Percentiles rank a stretch among this genome's conserved stretches.
Conservation (phyloP, 1,284 basidiomycete genomes). For the Puccinia triticina region DNA sequence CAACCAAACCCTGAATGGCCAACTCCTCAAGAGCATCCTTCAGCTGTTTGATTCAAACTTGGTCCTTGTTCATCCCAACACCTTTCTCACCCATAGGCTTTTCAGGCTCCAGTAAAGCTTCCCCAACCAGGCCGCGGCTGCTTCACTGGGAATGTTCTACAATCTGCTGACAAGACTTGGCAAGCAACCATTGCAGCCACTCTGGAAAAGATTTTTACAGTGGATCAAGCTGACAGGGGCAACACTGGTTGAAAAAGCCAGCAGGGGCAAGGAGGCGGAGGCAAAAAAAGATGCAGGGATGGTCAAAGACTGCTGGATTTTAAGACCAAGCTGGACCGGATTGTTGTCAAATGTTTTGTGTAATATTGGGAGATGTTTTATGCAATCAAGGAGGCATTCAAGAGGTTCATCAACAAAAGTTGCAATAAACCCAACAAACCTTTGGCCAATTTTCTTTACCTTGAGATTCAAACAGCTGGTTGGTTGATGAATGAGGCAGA, state of each 20-base stretch:
- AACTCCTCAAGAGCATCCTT: neutral
- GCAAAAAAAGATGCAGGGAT: conserved; percentile 28
- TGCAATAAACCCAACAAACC: conserved; percentile 89
- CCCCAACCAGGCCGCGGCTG: conserved; percentile 5
- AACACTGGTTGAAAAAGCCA: neutral
- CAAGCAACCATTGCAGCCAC: neutral
- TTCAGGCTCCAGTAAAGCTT: neutral
- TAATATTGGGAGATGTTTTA: conserved; percentile 59
- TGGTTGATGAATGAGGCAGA: conserved; percentile 71
- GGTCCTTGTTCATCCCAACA: conserved; percentile 20
- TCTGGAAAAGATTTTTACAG: neutral
- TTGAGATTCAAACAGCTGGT: conserved; percentile 81
- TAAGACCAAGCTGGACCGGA: conserved; percentile 21
- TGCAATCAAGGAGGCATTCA: conserved; percentile 71
- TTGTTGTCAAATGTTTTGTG: conserved; percentile 26
- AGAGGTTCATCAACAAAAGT: conserved; percentile 76
- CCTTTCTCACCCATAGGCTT: neutral
- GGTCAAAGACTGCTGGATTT: conserved; percentile 25
- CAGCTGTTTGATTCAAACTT: conserved; percentile 23
- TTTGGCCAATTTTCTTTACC: conserved; percentile 88
- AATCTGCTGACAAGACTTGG: neutral
- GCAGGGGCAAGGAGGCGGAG: neutral
- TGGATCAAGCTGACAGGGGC: conserved; percentile 32
- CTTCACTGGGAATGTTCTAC: conserved; percentile 8
- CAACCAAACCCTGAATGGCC: conserved; percentile 17